Base-by-base conservation (phyloP, 2,329 filamentous ascomycete species). In the Aspergillus puulaauensis region DNA sequence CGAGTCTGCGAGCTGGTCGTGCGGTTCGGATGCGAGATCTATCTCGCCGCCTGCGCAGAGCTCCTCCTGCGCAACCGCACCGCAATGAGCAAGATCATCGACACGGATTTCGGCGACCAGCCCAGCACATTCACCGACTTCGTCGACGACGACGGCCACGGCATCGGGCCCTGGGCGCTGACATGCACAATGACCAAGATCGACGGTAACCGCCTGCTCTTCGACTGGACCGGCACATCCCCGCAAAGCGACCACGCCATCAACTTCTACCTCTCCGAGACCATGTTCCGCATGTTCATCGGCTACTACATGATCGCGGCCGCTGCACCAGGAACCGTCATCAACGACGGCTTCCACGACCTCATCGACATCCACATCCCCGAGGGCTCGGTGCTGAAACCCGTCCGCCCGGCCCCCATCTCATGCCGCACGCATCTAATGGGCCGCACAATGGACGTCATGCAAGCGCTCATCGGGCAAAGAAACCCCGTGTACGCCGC, bases 281-380 rank as follows among this genome's bases (percentile, higher is more conserved):
- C 77, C 19, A 78, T 80, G 77, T 82, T 82, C 70, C 80, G 78
- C 54, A 81, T 82, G 75, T 81, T 81, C 59, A 76, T 82, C 44
- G 79, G 77, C 0, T 71, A 69, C 40, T 80, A 78, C 61, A 70
- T 82, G 3, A 73, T 81, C n/a, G 78, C 79, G 2, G 76, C 80
- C 1, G 78, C 78, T 37, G 79, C 79, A 27, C 79, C 79, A 0
- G 75, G 79, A 19, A 77, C 74, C 23, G 74, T 81, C 12, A 79
- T 81, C 61, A 82, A 82, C 59, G 79, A 82, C 56, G 79, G 79
- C 12, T 80, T 81, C 66, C 79, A 82, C 58, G 79, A 82, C 45
- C 71, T 81, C 6, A 72, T 82, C 52, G 78, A 82, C 12, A 74
- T 82, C 23, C 61, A 71, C 33, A 79, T 82, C 24, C 79, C 79